Evolutionary conservation across 192 early-diverging fungal species (phyloP).

Genomic region (Coemansia sp.): DNA sequence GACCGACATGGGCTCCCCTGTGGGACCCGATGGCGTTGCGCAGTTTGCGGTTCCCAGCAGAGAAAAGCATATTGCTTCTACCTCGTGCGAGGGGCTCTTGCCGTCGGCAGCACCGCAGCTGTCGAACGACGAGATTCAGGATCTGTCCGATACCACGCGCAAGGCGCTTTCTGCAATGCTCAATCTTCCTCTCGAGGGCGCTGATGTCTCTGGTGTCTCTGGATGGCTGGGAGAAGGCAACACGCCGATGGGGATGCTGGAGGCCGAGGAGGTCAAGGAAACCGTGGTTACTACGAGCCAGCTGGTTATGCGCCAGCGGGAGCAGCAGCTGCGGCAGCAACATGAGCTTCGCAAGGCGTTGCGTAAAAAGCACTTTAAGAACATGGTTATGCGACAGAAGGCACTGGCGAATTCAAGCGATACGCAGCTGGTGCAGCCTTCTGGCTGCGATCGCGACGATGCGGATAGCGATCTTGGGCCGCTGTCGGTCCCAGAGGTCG

Average conservation of each 20-base stretch:
- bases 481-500: constrained; percentile 10
- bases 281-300: constrained; percentile 47
- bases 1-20: constrained; percentile 32
- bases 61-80: neutral
- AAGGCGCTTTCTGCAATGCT: constrained; percentile 38
- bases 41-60: constrained; percentile 16
- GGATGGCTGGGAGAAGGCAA: constrained; percentile 49
- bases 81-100: neutral
- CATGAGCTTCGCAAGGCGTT: constrained; percentile 22
- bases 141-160: constrained; percentile 38
- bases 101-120: constrained; percentile 5
- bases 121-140: constrained; percentile 37
- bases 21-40: constrained; percentile 13
- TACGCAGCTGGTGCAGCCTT: neutral
- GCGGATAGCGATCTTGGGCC: neutral
- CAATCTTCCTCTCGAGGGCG: constrained; percentile 45
- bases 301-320: constrained; percentile 41
- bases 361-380: constrained; percentile 14
- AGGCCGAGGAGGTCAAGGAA: constrained; percentile 39
- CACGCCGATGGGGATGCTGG: constrained; percentile 44
- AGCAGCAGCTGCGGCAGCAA: constrained; percentile 40
- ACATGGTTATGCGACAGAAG: neutral
- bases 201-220: constrained; percentile 41
- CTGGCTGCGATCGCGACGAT: neutral
- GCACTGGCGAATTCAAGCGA: neutral